Evolutionary conservation across 495 filamentous ascomycete genomes (phyloP).

Genomic region (Podospora pseudoanserina): DNA sequence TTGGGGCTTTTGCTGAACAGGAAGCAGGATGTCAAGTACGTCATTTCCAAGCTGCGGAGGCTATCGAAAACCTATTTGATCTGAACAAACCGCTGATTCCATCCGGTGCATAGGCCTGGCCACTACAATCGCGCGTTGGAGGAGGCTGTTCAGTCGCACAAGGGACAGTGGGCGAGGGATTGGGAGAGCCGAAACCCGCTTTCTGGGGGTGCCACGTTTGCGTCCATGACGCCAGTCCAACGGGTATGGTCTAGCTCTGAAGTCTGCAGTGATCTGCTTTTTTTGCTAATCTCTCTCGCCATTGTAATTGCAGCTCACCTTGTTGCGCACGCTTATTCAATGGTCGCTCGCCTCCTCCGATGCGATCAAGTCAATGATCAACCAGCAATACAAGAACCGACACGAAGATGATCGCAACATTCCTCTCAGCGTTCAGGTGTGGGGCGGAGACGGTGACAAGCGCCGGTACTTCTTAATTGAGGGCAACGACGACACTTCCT

Average conservation of each 20-base stretch:
- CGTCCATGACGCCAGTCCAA: slow-evolving; percentile 71
- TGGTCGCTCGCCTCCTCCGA: slow-evolving; percentile 94
- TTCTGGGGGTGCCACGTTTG: slow-evolving; percentile 71
- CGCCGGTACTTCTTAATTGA: slow-evolving; percentile 91
- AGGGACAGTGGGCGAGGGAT: slow-evolving; percentile 79
- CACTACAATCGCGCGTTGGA: slow-evolving; percentile 92
- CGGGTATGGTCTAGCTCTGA: slow-evolving; percentile 56
- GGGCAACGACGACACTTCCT: slow-evolving; percentile 88
- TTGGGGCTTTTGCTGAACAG: slow-evolving; percentile 85
- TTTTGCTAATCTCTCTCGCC: neutral
- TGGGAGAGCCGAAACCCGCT: slow-evolving; percentile 88
- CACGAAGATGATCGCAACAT: slow-evolving; percentile 93
- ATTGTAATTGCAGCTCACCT: slow-evolving; percentile 55
- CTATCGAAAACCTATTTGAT: neutral
- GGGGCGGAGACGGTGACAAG: slow-evolving; percentile 88
- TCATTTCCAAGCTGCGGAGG: slow-evolving; percentile 8
- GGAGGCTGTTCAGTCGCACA: slow-evolving; percentile 83
- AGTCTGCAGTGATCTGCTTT: neutral
- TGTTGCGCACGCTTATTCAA: slow-evolving; percentile 76
- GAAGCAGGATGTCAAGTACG: slow-evolving; percentile 98
- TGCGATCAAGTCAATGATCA: slow-evolving; percentile 70
- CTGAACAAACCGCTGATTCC: slow-evolving; percentile 15
- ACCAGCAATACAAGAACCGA: slow-evolving; percentile 84
- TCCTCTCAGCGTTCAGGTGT: slow-evolving; percentile 87
- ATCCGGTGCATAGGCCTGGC: slow-evolving; percentile 53